phyloP scores from a whole-genome alignment of 176 grass and related monocot species.

The Olyra latifolia region DNA sequence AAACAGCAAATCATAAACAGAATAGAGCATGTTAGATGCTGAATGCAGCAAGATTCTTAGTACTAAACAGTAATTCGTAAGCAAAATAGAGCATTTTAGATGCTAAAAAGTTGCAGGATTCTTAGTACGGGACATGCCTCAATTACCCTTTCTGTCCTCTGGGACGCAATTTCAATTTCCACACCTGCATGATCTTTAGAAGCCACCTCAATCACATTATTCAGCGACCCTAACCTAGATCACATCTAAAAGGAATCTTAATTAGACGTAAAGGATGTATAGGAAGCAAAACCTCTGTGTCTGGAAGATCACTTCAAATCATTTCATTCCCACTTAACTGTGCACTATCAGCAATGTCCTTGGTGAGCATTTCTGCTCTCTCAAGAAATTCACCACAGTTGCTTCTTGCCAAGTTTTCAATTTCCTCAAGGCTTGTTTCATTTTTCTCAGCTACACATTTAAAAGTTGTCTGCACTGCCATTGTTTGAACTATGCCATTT shows the following conservation, averaged over 20 bases:
- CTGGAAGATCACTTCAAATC: slow-evolving; percentile 27
- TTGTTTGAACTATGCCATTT: slow-evolving; percentile 4
- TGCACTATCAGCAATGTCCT: slow-evolving; percentile 17
- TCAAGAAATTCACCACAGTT: slow-evolving; percentile 37
- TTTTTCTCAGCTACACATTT: slow-evolving; percentile 6
- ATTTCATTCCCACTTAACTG: slow-evolving; percentile 27
- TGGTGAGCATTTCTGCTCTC: background rate
- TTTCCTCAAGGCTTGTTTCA: slow-evolving; percentile 27
- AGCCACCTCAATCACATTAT: slow-evolving; percentile 43
- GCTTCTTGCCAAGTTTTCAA: slow-evolving; percentile 30
- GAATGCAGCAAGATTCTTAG: slow-evolving; percentile 13
- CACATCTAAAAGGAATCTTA: slow-evolving; percentile 17
- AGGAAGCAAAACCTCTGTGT: slow-evolving; percentile 61
- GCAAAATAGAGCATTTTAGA: slow-evolving; percentile 47
- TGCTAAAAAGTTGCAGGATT: slow-evolving; percentile 28
- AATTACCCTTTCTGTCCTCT: slow-evolving; percentile 29
- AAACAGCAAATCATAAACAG: slow-evolving; percentile 55
- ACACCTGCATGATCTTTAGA: slow-evolving; percentile 59
- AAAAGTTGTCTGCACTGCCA: background rate
- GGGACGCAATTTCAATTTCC: slow-evolving; percentile 24
- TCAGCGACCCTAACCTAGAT: slow-evolving; percentile 25
- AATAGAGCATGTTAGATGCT: slow-evolving; percentile 26
- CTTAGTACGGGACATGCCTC: slow-evolving; percentile 48
- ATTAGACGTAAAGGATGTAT: slow-evolving; percentile 20
- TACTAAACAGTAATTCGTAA: slow-evolving; percentile 36